Evolutionary conservation across 1,139 yeast genomes (phyloP), one percentile per base, ranked within the genome.

Genomic region (Blastobotrys ciferrii): DNA sequence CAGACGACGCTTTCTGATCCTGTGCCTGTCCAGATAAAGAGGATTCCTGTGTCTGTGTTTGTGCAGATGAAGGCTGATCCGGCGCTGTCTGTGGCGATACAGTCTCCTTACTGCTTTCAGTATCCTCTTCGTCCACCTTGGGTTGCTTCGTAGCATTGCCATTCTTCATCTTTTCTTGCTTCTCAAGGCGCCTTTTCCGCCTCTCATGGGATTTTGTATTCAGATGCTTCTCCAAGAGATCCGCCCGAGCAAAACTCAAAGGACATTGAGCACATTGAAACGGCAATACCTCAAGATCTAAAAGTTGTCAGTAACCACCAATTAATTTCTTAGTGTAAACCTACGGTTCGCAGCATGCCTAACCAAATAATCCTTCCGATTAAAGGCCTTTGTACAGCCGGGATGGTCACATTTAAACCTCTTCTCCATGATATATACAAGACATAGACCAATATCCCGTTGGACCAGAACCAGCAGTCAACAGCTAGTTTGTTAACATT

Each of bases 311-410:
- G 28, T 3, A 23, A 23, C 28, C 9, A 9, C 5, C 28, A 23
- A 23, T 23, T 23, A 5, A 23, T 5, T 9, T n/a, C 28, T 6
- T 9, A 23, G 5, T 23, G 5, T 23, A 4, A 2, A 54, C 62
- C 36, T 43, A 59, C 62, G 71, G 51, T 68, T 68, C 3, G 66
- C 66, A 13, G 70, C 58, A 51, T 68, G 72, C 14, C 72, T 59
- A 17, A 64, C 65, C 23, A 68, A 59, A 50, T 68, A 68, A 53
- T 68, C 72, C 11, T 67, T 57, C 25, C 72, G 60, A 50, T 67
- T 66, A 52, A 68, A 68, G 35, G 61, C 53, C 54, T 68, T 68
- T 32, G 59, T 58, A 54, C 71, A 67, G 15, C 71, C 71, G 12
- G 58, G 56, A 46, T 56, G 58, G 45, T 43, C 48, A 48, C 60